Conservation (phyloP, 1,139 yeast species). For the Pichia sp. region DNA sequence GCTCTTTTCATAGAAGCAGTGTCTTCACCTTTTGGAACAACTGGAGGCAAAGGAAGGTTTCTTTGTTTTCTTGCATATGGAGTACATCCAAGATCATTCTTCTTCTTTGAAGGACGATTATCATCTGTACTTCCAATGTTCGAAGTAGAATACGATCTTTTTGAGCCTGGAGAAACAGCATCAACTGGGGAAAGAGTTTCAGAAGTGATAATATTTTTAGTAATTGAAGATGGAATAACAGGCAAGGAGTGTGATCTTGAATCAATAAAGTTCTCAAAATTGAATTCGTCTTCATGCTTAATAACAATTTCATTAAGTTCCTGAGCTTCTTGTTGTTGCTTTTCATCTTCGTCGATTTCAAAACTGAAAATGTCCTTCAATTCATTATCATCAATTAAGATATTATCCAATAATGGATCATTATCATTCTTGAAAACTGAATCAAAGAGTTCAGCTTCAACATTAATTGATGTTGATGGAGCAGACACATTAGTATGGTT, state of each 20-base stretch:
- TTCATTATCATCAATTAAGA: background rate
- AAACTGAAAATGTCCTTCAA: conserved; percentile 29
- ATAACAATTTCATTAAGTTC: background rate
- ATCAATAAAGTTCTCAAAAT: conserved; percentile 4
- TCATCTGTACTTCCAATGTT: conserved; percentile 13
- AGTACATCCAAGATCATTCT: conserved; percentile 55
- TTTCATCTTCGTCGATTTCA: conserved; percentile 43
- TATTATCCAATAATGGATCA: background rate
- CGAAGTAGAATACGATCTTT: conserved; percentile 24
- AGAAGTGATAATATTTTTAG: background rate
- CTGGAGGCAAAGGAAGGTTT: conserved; percentile 57
- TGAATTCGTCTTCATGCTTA: conserved; percentile 1
- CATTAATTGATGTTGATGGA: conserved; percentile 35
- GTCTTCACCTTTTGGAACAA: conserved; percentile 48
- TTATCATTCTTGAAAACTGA: conserved; percentile 37
- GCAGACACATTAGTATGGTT: conserved; percentile 13
- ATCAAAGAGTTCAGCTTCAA: conserved; percentile 53
- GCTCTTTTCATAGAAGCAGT: conserved; percentile 77
- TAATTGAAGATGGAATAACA: background rate
- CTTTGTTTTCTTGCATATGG: conserved; percentile 59
- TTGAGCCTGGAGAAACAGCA: background rate
- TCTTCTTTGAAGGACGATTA: background rate
- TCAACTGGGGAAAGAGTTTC: background rate
- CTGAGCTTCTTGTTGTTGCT: background rate
- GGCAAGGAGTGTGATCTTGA: conserved; percentile 9